Evolutionary conservation across 768 basidiomycete species (phyloP).

Genomic region (Trametes gibbosa): DNA sequence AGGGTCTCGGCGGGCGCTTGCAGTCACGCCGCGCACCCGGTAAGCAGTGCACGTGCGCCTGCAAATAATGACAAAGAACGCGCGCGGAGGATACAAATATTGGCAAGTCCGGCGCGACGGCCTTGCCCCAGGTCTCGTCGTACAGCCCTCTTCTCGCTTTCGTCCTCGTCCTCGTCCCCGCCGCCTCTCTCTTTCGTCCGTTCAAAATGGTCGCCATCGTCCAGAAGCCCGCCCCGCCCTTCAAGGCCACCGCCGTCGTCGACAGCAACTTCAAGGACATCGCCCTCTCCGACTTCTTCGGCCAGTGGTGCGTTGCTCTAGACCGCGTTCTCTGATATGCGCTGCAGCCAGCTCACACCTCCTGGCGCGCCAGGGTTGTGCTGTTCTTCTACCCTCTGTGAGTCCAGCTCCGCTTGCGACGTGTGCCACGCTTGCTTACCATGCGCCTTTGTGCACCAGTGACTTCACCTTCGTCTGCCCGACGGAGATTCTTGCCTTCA

Average conservation of each 20-base stretch:
- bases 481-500: constrained; percentile 96
- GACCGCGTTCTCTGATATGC: constrained; percentile 5
- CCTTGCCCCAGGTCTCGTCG: too few species aligned
- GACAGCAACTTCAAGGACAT: constrained; percentile 78
- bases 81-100: constrained; percentile 22
- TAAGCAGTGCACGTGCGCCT: constrained; percentile 20
- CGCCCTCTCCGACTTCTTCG: constrained; percentile 68
- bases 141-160: too few species aligned
- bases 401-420: constrained; percentile 25
- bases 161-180: not conserved
- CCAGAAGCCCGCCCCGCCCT: constrained; percentile 84
- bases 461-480: constrained; percentile 91
- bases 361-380: constrained; percentile 61
- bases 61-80: constrained; percentile 28
- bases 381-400: constrained; percentile 94
- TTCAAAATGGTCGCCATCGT: constrained; percentile 36
- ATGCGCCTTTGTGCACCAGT: constrained; percentile 36
- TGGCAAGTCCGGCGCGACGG: constrained; percentile 1
- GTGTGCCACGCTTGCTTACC: not conserved
- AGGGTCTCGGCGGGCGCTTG: not conserved
- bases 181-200: not conserved
- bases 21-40: constrained; percentile 7
- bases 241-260: constrained; percentile 70
- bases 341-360: not conserved
- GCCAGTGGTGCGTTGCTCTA: constrained; percentile 66